Evolutionary conservation across 108 stramenopile species (phyloP), one percentile per base, ranked within the genome.

Genomic region (Nitzschia sp.): DNA sequence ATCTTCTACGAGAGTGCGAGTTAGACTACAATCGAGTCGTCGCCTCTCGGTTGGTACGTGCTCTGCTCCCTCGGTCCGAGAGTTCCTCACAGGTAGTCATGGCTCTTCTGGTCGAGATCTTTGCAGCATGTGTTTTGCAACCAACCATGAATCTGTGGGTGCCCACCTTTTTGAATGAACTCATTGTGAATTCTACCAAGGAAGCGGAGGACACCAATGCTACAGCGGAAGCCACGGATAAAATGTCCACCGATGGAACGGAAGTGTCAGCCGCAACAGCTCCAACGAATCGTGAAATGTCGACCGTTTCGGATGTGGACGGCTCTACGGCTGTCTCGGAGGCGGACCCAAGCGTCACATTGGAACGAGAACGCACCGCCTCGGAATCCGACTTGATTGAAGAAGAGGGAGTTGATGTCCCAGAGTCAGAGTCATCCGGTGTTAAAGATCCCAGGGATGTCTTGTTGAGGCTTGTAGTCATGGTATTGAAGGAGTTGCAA

Each of bases 21-120:
- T 50, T 91, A 48, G 92, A 93, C 73, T 93, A 93, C 75, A 85
- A 85, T 73, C 79, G 92, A 21, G 85, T 93, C 0, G 51, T 93
- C 65, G 77, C 81, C n/a, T 67, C 72, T 60, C 85, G 88, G 39
- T 63, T 93, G 48, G 67, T 85, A 9, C 79, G 82, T 38, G 69
- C 83, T 40, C 61, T 87, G 20, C 44, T 86, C 20, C 79, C 89
- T 6, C 75, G 82, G 58, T 63, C 57, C 21, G 92, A 93, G 41
- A 76, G 80, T n/a, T 75, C 79, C n/a, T 85, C 83, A 9, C 75
- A 81, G 12, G 71, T 88, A 21, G 65, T 89, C 11, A 59, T 74
- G 59, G 71, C 84, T 19, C 69, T 91, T 63, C 15, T 86, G 51
- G 83, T 81, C 42, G 92, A 93, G 76, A 83, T 89, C 62, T 67